Percentiles rank a stretch among this genome's conserved stretches.
Evolutionary conservation across 225 moss, liverwort and hornwort species (phyloP).

Genomic region (Pseudisothecium myosuroides): DNA sequence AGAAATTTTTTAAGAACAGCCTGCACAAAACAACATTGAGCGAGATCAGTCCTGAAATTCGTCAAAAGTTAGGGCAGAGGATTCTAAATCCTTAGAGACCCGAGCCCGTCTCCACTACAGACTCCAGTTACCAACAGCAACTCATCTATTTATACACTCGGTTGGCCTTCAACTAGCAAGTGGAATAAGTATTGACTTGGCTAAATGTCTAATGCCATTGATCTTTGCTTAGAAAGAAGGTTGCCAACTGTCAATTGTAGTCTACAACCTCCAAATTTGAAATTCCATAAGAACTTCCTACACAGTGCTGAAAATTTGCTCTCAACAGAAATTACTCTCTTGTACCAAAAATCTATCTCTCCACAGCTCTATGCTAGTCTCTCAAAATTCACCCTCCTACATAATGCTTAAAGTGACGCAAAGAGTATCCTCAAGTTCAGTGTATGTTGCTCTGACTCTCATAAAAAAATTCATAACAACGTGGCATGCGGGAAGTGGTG

Average conservation of each 20-base stretch:
- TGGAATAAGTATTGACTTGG: neutral
- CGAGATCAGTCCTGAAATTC: neutral
- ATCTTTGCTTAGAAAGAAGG: neutral
- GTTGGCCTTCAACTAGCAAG: neutral
- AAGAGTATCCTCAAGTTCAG: neutral
- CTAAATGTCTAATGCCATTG: neutral
- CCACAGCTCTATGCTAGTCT: neutral
- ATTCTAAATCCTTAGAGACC: neutral
- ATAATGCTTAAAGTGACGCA: neutral
- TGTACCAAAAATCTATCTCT: neutral
- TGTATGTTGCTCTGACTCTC: neutral
- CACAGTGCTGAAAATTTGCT: neutral
- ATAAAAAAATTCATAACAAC: neutral
- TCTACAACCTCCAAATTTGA: neutral
- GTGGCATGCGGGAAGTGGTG: neutral
- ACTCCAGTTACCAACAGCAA: neutral
- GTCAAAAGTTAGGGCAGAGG: neutral
- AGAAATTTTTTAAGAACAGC: constrained; percentile 67
- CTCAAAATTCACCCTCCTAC: neutral
- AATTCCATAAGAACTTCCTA: neutral
- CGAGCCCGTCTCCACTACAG: neutral
- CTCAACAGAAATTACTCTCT: neutral
- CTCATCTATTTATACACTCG: neutral
- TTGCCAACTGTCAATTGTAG: neutral
- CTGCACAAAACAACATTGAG: constrained; percentile 19